A percentile compares a stretch with the other conserved stretches of the same genome.
Conservation (phyloP, 352 stramenopile species). For the Pythium myriotylum region DNA sequence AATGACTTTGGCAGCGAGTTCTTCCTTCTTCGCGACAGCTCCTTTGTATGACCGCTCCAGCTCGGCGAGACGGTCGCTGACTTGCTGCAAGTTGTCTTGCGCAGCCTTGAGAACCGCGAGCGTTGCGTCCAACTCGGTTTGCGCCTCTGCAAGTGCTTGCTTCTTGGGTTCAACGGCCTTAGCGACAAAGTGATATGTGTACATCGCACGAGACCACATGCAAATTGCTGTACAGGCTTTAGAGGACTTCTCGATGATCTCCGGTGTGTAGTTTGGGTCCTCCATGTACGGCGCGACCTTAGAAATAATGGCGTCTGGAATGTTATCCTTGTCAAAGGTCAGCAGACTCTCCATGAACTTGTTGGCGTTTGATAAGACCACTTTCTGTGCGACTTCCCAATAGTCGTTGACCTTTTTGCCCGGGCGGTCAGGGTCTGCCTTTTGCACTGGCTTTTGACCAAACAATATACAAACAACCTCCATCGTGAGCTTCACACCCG, state of each 20-base stretch:
- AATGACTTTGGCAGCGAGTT: slow-evolving; percentile 87
- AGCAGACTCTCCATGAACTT: slow-evolving; percentile 91
- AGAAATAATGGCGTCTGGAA: slow-evolving; percentile 85
- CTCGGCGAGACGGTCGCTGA: slow-evolving; percentile 83
- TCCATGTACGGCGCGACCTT: slow-evolving; percentile 88
- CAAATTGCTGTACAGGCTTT: slow-evolving; percentile 92
- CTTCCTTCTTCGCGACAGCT: slow-evolving; percentile 90
- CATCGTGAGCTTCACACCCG: slow-evolving; percentile 92
- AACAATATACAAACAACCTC: slow-evolving; percentile 92
- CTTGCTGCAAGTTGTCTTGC: slow-evolving; percentile 75
- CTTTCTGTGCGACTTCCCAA: slow-evolving; percentile 89
- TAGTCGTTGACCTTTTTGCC: slow-evolving; percentile 94
- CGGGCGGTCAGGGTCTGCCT: slow-evolving; percentile 82
- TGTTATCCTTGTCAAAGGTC: slow-evolving; percentile 94
- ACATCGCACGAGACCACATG: slow-evolving; percentile 88
- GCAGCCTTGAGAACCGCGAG: slow-evolving; percentile 49
- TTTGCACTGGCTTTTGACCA: slow-evolving; percentile 88
- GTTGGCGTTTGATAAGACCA: slow-evolving; percentile 91
- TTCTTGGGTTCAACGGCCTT: slow-evolving; percentile 83
- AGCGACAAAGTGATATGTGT: slow-evolving; percentile 87
- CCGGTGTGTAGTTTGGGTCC: slow-evolving; percentile 89
- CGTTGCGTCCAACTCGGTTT: slow-evolving; percentile 61
- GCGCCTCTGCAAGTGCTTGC: slow-evolving; percentile 52
- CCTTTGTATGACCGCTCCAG: slow-evolving; percentile 86
- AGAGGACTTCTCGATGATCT: slow-evolving; percentile 91